Conservation (phyloP, 495 filamentous ascomycete species). For the Lasiosphaeriaceae sp. region DNA sequence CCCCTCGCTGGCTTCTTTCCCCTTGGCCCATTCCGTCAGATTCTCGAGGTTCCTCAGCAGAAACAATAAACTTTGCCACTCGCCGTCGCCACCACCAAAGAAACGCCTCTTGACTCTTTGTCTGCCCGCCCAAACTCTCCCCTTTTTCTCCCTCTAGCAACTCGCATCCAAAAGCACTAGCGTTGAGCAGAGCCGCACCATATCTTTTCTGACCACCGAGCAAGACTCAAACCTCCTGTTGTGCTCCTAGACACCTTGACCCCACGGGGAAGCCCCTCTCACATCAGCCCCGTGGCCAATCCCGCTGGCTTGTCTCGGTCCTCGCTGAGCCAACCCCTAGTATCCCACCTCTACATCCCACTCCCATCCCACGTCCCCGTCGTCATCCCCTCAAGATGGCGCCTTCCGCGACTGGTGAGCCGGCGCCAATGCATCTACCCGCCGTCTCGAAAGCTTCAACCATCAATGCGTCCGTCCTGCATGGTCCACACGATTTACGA, state of each 20-base stretch:
- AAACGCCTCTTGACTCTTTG: neutral
- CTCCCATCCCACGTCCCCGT: conserved; percentile 25
- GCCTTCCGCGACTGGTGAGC: conserved; percentile 40
- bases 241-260: conserved; percentile 13
- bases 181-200: conserved; percentile 17
- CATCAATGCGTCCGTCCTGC: conserved; percentile 48
- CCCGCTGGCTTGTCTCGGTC: conserved; percentile 11
- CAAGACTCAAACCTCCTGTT: conserved; percentile 8
- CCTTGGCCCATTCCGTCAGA: neutral
- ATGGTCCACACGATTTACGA: conserved; percentile 48
- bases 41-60: neutral
- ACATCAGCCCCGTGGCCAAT: conserved; percentile 19
- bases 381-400: conserved; percentile 40
- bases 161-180: conserved; percentile 9
- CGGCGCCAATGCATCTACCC: conserved; percentile 42
- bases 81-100: neutral
- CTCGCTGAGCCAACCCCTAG: conserved; percentile 16
- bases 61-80: neutral
- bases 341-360: conserved; percentile 30
- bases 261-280: conserved; percentile 26
- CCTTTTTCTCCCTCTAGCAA: neutral
- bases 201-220: neutral
- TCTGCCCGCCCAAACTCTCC: neutral
- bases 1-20: neutral
- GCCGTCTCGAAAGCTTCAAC: conserved; percentile 37